Base-by-base conservation (phyloP, 768 basidiomycete species). In the Gyrodon lividus region DNA sequence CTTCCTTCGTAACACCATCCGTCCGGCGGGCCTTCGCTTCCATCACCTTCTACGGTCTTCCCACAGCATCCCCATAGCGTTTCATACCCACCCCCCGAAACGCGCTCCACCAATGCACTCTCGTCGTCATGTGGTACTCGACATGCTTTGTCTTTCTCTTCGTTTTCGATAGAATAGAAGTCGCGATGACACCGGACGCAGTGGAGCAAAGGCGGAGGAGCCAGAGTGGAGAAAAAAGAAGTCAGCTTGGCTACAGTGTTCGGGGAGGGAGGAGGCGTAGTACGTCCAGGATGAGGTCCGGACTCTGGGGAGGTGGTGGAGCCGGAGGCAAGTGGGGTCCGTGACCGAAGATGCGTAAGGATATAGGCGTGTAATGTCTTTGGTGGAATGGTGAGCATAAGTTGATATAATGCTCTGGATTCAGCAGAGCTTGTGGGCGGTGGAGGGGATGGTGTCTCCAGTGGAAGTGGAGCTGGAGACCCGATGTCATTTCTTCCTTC, bases 1-100 rank as follows among this genome's bases (percentile, higher is more conserved):
- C 77, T 80, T 4, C 89, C 89, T 65, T 91, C 88, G 59, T 89
- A 91, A 60, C 89, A 92, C 87, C 87, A 92, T 1, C 89, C 89
- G 62, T 89, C 87, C 1, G 89, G 89, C 1, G 89, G 89, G 0
- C 89, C 89, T 71, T 86, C 85, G 55, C 88, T 85, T 1, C 89
- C 89, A 56, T 86, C 82, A 0, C 89, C 89, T 22, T 88, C 83
- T 6, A 83, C 84, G 0, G 79, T 84, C 60, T 77, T 74, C 7
- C 80, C 85, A 65, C 89, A 92, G 69, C 89, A 92, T 3, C 78
- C 81, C 79, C 82, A 92, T 2, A 83, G 70, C 0, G 89, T 80
- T 64, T 80, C 77, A 52, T 76, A 74, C 22, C 62, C 70, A 10
- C 60, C 61, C 2, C 64, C 60, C 4, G 75, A 71, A 9, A 85